Evolutionary conservation across 1,284 basidiomycete genomes (phyloP).

Genomic region (Puccinia triticina): DNA sequence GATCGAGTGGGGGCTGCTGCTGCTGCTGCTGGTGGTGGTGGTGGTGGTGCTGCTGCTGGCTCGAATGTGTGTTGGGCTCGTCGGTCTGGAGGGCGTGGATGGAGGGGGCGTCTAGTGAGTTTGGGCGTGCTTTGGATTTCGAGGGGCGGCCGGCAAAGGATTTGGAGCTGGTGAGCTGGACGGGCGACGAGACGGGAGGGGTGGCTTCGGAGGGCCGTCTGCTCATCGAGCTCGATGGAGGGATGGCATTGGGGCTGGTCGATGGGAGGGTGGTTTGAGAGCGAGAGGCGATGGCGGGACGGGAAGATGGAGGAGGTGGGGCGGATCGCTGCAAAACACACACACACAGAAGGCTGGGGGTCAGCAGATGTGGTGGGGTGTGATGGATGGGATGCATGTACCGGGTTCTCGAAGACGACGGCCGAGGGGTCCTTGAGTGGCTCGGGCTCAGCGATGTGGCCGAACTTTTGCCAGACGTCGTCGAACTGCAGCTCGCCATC

Average conservation of each 20-base stretch:
- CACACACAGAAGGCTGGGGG: no score
- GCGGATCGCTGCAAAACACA: conserved; percentile 52
- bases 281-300: neutral
- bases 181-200: neutral
- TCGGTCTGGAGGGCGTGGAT: conserved; percentile 56
- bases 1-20: conserved; percentile 47
- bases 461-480: conserved; percentile 61
- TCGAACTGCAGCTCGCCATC: conserved; percentile 56
- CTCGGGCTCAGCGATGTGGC: conserved; percentile 49
- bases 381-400: no score
- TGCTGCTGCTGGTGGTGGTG: conserved; percentile 8
- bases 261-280: conserved; percentile 19
- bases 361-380: no score
- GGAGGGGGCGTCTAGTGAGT: conserved; percentile 56
- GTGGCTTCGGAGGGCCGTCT: conserved; percentile 2
- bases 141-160: conserved; percentile 43
- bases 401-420: conserved; percentile 51
- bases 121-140: conserved; percentile 51
- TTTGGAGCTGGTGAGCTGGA: conserved; percentile 49
- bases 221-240: neutral
- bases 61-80: neutral
- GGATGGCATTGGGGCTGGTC: conserved; percentile 32
- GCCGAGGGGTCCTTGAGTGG: neutral
- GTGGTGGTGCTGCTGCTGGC: no score
- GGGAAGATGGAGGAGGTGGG: conserved; percentile 52